phyloP scores from a whole-genome alignment of 176 grass and related monocot species.

The sorghum (Sorghum bicolor) region DNA sequence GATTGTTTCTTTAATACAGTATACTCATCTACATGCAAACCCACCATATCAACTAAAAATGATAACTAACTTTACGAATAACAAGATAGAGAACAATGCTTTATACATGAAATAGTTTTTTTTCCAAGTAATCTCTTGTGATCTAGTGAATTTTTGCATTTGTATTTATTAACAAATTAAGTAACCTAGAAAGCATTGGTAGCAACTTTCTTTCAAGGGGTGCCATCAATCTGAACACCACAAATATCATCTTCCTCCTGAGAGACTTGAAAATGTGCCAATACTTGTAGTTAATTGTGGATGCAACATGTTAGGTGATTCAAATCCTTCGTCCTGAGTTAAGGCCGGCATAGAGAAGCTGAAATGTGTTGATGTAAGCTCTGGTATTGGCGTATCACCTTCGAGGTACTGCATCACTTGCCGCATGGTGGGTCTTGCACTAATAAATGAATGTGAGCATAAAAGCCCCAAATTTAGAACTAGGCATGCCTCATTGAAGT shows the following conservation, averaged over 20 bases:
- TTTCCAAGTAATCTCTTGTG: not conserved
- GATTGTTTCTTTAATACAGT: not conserved
- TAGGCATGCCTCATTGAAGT: not conserved
- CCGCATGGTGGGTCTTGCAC: slow-evolving; percentile 38
- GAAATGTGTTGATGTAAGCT: slow-evolving; percentile 10
- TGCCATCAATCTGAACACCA: not conserved
- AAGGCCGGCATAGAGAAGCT: slow-evolving; percentile 29
- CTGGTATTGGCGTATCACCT: not conserved
- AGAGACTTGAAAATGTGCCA: slow-evolving; percentile 20
- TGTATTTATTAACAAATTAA: not conserved
- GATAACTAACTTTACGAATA: not conserved
- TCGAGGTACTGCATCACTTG: slow-evolving; percentile 45
- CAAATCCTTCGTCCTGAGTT: slow-evolving; percentile 3
- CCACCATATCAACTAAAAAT: not conserved
- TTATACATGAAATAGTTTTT: not conserved
- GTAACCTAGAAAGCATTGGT: not conserved
- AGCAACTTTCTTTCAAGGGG: not conserved
- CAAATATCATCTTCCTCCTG: slow-evolving; percentile 32
- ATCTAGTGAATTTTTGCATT: not conserved
- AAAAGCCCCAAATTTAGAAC: slow-evolving; percentile 19
- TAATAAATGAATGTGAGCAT: slow-evolving; percentile 29
- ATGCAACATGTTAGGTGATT: not conserved
- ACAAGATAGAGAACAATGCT: not conserved
- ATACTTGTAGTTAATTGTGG: not conserved
- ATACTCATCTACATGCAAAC: not conserved